Conservation (phyloP, 164 flowering plant species). For the Magnolia sinica region DNA sequence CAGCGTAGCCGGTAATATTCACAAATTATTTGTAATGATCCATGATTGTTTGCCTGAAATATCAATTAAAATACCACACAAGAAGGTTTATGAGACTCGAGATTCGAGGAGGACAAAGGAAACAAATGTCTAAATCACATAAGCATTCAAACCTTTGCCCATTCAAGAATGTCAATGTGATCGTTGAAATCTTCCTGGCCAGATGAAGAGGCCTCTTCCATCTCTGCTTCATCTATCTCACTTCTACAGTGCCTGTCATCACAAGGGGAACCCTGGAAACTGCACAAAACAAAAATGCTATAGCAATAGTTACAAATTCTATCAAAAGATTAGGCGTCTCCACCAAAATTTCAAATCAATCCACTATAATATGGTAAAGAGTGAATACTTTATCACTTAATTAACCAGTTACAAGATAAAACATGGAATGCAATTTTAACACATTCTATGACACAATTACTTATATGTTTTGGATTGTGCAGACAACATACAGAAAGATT, state of each 20-base stretch:
- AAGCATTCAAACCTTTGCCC: slow-evolving; percentile 77
- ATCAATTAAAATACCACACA: not conserved
- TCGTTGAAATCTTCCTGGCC: slow-evolving; percentile 71
- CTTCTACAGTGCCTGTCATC: slow-evolving; percentile 74
- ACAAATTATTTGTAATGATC: slow-evolving; percentile 80
- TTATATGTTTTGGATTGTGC: not conserved
- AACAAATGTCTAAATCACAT: not conserved
- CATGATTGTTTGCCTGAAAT: slow-evolving; percentile 70
- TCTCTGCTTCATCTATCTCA: slow-evolving; percentile 74
- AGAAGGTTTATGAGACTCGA: not conserved
- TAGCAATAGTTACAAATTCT: slow-evolving; percentile 7
- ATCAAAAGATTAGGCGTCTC: not conserved
- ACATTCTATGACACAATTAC: too few relatives aligned
- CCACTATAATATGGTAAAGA: not conserved
- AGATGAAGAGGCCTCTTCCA: slow-evolving; percentile 81
- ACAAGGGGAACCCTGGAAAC: slow-evolving; percentile 78
- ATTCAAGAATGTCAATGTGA: slow-evolving; percentile 74
- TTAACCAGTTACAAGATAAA: not conserved
- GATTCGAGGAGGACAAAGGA: not conserved
- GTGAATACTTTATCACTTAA: not conserved
- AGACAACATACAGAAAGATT: not conserved
- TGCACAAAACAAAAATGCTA: slow-evolving; percentile 26
- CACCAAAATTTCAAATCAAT: not conserved
- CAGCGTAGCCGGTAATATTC: slow-evolving; percentile 64
- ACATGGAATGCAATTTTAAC: not conserved